phyloP scores from a whole-genome alignment of 73 alveolate genomes.

The Durusdinium trenchii region DNA sequence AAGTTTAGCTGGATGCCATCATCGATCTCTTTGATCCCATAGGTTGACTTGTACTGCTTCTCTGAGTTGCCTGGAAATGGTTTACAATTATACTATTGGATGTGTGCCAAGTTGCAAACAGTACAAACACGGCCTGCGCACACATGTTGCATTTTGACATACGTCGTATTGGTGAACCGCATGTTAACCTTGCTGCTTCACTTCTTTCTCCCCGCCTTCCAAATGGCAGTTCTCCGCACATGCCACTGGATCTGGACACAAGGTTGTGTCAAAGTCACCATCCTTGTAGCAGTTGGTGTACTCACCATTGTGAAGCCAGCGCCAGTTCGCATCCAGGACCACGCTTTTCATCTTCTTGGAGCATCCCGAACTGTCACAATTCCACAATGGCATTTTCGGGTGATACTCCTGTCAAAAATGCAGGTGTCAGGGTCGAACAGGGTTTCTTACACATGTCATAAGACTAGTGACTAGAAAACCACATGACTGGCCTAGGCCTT shows the following conservation, averaged over 20 bases:
- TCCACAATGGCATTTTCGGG: slow-evolving; percentile 75
- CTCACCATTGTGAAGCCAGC: slow-evolving; percentile 86
- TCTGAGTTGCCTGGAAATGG: slow-evolving; percentile 31
- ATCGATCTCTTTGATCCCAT: slow-evolving; percentile 23
- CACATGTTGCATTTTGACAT: not conserved
- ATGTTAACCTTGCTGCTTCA: not conserved
- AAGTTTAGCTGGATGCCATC: slow-evolving; percentile 38
- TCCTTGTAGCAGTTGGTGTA: slow-evolving; percentile 71
- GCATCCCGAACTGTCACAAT: slow-evolving; percentile 65
- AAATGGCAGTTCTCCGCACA: slow-evolving; percentile 96
- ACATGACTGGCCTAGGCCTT: not conserved
- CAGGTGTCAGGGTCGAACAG: not conserved
- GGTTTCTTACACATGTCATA: not conserved
- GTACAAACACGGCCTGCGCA: not conserved
- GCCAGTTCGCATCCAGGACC: slow-evolving; percentile 88
- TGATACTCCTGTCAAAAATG: slow-evolving; percentile 23
- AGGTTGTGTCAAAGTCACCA: slow-evolving; percentile 51
- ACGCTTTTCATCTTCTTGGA: slow-evolving; percentile 56
- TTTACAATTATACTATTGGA: no score
- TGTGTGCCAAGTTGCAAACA: not conserved
- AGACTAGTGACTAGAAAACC: not conserved
- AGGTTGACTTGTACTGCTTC: slow-evolving; percentile 55
- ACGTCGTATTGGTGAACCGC: not conserved
- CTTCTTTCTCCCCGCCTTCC: slow-evolving; percentile 93
- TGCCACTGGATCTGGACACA: slow-evolving; percentile 96